A percentile compares a stretch with the other conserved stretches of the same genome.
phyloP scores from a whole-genome alignment of 192 early-diverging fungal genomes.

The Radiomyces spectabilis region DNA sequence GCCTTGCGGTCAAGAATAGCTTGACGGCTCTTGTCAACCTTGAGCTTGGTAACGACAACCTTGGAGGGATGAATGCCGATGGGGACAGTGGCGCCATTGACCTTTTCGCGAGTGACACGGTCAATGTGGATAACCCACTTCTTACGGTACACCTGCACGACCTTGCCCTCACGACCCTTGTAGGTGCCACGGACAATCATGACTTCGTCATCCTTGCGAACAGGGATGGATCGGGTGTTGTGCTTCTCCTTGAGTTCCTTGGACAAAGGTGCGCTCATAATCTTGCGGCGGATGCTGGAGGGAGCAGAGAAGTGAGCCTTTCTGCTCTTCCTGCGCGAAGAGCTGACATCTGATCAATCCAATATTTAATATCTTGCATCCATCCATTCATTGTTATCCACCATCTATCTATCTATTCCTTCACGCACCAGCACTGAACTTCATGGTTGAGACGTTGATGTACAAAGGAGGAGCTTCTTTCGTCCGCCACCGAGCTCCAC shows the following conservation, averaged over 20 bases:
- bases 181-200: constrained; percentile 87
- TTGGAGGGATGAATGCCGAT: constrained; percentile 99
- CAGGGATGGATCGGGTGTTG: constrained; percentile 91
- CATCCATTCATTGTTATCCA: constrained; percentile 6
- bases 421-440: constrained; percentile 24
- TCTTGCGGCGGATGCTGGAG: constrained; percentile 88
- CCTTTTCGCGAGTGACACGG: constrained; percentile 95
- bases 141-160: constrained; percentile 94
- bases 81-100: constrained; percentile 87
- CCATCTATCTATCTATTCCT: not conserved
- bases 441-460: too few relatives aligned
- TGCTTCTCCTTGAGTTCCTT: constrained; percentile 99
- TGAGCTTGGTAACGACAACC: constrained; percentile 91
- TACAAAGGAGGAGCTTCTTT: too few relatives aligned
- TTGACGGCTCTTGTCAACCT: constrained; percentile 97
- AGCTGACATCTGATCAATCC: constrained; percentile 67
- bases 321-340: constrained; percentile 87
- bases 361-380: constrained; percentile 5
- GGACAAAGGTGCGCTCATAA: constrained; percentile 93
- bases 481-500: too few relatives aligned
- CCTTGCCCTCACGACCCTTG: constrained; percentile 98
- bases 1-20: constrained; percentile 87
- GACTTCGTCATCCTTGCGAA: constrained; percentile 98
- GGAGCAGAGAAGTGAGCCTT: constrained; percentile 99
- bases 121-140: constrained; percentile 99